Conservation (phyloP, 371 early-diverging fungal species). For the Mucor lusitanicus region DNA sequence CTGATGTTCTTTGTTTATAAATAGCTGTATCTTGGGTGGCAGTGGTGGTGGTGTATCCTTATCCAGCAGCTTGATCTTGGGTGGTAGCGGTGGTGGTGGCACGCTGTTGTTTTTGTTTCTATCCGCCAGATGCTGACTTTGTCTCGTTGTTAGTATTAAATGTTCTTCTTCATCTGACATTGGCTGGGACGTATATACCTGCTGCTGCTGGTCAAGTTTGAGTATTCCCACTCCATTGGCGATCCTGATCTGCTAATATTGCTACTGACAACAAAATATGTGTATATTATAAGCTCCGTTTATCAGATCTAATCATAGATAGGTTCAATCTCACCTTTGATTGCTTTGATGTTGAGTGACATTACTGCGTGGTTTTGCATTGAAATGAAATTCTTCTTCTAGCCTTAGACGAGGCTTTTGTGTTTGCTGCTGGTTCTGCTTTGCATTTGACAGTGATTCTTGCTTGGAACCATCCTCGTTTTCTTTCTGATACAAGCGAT, state of each 20-base stretch:
- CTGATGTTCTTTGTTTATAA: not conserved
- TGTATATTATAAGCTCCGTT: not conserved
- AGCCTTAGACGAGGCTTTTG: not conserved
- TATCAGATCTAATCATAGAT: not conserved
- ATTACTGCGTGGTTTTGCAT: not conserved
- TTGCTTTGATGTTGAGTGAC: not conserved
- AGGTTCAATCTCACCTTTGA: not conserved
- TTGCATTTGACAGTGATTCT: not conserved
- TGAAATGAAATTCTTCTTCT: not conserved
- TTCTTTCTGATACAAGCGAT: constrained; percentile 5
- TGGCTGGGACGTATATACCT: not conserved
- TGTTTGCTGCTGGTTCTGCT: not conserved
- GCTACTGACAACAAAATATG: not conserved
- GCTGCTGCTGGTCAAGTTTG: not conserved
- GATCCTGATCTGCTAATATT: not conserved
- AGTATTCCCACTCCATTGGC: not conserved
- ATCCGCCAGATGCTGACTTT: not conserved
- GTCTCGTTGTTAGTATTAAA: not conserved
- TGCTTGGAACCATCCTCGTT: not conserved
- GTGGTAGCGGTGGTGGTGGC: constrained; percentile 14
- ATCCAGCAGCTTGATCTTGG: constrained; percentile 4
- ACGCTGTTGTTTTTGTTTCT: not conserved
- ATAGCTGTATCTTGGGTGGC: constrained; percentile 7
- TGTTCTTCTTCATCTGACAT: not conserved
- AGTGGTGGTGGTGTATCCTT: constrained; percentile 7